A percentile compares a stretch with the other conserved stretches of the same genome.
These are phyloP conservation scores for Medicago ruthenica DNA, from an alignment of 306 rosid genomes.

Conservation along the genomic window DNA sequence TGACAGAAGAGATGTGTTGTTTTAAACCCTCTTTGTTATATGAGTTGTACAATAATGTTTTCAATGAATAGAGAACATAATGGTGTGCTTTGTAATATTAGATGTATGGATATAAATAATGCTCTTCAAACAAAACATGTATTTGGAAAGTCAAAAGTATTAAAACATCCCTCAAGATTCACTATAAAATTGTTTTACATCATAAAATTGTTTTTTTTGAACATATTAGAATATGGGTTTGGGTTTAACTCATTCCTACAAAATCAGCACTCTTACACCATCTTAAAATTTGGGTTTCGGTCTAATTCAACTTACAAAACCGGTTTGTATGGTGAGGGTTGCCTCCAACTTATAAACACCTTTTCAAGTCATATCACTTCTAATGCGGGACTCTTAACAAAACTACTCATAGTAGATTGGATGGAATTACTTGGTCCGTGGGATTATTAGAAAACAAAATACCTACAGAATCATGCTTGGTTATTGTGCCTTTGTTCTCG, in stretches of 20 bases:
- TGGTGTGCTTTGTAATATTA: slow-evolving; percentile 27
- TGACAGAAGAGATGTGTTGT: slow-evolving; percentile 29
- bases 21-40: slow-evolving; percentile 26
- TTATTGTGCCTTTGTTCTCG: neutral
- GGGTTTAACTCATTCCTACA: neutral
- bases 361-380: neutral
- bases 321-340: neutral
- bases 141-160: slow-evolving; percentile 16
- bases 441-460: neutral
- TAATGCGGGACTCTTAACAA: neutral
- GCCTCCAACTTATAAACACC: neutral
- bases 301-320: neutral
- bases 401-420: neutral
- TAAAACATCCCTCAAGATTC: slow-evolving; percentile 31
- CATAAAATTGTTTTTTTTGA: neutral
- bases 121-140: slow-evolving; percentile 14
- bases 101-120: slow-evolving; percentile 20
- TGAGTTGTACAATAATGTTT: slow-evolving; percentile 10
- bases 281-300: neutral
- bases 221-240: neutral
- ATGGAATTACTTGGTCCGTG: neutral
- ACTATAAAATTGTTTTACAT: slow-evolving; percentile 22
- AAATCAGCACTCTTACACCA: neutral
- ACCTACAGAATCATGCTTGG: slow-evolving; percentile 12
- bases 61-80: slow-evolving; percentile 1